phyloP scores from a whole-genome alignment of 768 basidiomycete genomes.

The Kwoniella mangroviensis region DNA sequence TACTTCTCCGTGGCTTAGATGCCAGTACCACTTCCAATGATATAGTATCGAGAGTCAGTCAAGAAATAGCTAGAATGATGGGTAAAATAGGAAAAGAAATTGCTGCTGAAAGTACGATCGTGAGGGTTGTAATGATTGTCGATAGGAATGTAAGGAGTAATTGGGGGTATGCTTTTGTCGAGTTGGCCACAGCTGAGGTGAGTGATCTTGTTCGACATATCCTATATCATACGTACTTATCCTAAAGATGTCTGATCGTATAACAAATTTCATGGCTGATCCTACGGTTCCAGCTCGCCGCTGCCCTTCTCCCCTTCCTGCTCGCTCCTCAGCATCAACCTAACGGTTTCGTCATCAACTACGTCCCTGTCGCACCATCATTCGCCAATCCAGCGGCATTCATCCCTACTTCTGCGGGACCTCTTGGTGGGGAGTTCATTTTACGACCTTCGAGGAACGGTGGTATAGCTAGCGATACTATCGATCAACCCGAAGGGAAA shows the following conservation, averaged over 20 bases:
- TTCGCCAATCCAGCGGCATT: constrained; percentile 93
- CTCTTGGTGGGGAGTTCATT: constrained; percentile 40
- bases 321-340: constrained; percentile 88
- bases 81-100: constrained; percentile 55
- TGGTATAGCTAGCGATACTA: constrained; percentile 42
- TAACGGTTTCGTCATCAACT: constrained; percentile 89
- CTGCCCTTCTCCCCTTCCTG: constrained; percentile 77
- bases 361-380: constrained; percentile 84
- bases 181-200: constrained; percentile 84
- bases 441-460: constrained; percentile 36
- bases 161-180: constrained; percentile 93
- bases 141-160: constrained; percentile 81
- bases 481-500: constrained; percentile 36
- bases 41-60: constrained; percentile 79
- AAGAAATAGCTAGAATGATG: constrained; percentile 67
- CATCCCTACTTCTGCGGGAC: constrained; percentile 62
- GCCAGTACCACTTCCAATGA: constrained; percentile 84
- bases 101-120: constrained; percentile 84
- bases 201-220: constrained; percentile 24
- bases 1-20: constrained; percentile 90
- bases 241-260: background rate
- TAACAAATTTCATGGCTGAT: background rate
- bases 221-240: too few species aligned
- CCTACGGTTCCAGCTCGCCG: constrained; percentile 69
- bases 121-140: constrained; percentile 82